Evolutionary conservation across 345 rosid genomes (phyloP).

Genomic region (Arabidopsis suecica): DNA sequence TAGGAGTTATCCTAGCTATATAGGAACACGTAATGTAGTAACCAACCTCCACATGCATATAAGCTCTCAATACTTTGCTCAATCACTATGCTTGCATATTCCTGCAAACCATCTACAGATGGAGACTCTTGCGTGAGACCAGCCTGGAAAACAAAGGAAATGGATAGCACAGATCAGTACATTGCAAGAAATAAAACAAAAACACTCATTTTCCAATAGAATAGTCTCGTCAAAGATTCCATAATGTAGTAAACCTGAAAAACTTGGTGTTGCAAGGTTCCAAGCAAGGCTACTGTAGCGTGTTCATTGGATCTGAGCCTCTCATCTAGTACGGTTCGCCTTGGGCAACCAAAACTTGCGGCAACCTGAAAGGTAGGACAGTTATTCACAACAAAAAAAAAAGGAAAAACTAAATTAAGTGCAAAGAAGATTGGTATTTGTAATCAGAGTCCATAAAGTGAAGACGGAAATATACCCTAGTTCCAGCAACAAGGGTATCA

Average conservation of each 20-base stretch:
- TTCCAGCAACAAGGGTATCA: constrained; percentile 87
- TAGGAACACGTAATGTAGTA: constrained; percentile 38
- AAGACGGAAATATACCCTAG: constrained; percentile 60
- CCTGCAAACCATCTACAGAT: constrained; percentile 65
- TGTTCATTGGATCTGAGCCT: constrained; percentile 78
- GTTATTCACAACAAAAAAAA: constrained; percentile 26
- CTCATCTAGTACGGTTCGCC: constrained; percentile 92
- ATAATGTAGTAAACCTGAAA: constrained; percentile 70
- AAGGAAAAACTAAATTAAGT: constrained; percentile 5
- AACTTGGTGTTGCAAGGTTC: constrained; percentile 93
- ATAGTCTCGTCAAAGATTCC: constrained; percentile 27
- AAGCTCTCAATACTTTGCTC: constrained; percentile 82
- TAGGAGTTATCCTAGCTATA: constrained; percentile 29
- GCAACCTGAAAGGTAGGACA: constrained; percentile 67
- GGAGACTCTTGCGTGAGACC: constrained; percentile 74
- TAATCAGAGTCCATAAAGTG: constrained; percentile 4
- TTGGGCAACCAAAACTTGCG: constrained; percentile 81
- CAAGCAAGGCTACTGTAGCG: constrained; percentile 78
- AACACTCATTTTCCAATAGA: constrained; percentile 13
- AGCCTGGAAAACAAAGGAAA: constrained; percentile 59
- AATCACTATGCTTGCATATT: constrained; percentile 66
- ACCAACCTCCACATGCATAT: constrained; percentile 91
- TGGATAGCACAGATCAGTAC: constrained; percentile 28
- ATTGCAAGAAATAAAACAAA: constrained; percentile 19
- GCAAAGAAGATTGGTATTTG: constrained; percentile 24